Base-by-base conservation (phyloP, 805 yeast genomes). In the Myxozyma lipomycoides region DNA sequence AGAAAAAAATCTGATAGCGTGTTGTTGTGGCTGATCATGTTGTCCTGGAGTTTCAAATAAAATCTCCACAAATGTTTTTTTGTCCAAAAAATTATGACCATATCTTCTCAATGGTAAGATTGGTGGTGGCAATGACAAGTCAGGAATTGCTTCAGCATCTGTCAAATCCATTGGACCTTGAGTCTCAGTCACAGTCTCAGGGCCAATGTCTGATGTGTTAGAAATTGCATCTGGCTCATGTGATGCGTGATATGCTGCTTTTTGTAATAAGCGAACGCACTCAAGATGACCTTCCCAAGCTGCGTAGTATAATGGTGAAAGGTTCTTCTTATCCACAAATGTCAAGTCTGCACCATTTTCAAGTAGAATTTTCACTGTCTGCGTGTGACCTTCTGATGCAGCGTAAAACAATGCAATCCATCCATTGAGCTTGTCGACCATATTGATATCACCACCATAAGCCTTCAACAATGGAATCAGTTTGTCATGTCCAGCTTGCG, bases 381-480 rank as follows among this genome's bases (percentile, higher is more conserved):
- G 70, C 3, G 75, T 76, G 64, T 84, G 87, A 1, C 97, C 97
- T 60, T 86, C 91, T 57, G 81, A 79, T 1, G 90, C 90, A 19
- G 96, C 86, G 66, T 93, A 91, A 62, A 89, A 87, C 2, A 93
- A 76, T 0, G 98, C 95, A 0, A 96, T 82, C 97, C 98, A 93
- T 61, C 84, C 84, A 64, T 90, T 89, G 49, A 88, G 81, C 46
- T 86, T 84, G 68, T 93, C 98, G 6, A 82, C 62, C 52, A 79
- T 82, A 67, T 93, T 86, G 3, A 91, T 79, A 61, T 84, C 80
- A 1, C 86, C 69, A 9, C 69, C 68, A 56, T 83, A 76, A n/a
- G 77, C 70, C 17, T 64, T 65, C 30, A 93, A 70, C 41, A 89
- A 67, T 26, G 83, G 78, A 10, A 93, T 81, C 28, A 91, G 72